Evolutionary conservation across 2,329 filamentous ascomycete genomes (phyloP).

Genomic region (Phyllachora maydis): DNA sequence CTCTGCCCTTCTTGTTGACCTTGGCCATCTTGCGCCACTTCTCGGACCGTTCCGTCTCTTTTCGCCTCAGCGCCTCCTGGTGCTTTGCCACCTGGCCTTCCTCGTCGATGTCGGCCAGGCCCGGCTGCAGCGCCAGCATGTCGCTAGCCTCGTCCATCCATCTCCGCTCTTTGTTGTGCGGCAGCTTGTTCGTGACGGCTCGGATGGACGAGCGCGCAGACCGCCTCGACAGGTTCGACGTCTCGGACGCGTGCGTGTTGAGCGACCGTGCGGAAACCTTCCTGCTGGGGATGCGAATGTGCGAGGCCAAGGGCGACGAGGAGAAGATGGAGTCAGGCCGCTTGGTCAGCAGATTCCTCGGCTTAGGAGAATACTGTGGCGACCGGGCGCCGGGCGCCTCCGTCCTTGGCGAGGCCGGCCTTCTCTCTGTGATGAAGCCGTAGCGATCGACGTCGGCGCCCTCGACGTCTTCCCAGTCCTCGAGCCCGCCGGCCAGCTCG

Average conservation of each 20-base stretch:
- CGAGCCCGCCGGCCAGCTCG: conserved; percentile 35
- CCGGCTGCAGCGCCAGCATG: conserved; percentile 40
- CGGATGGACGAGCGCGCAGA: conserved; percentile 34
- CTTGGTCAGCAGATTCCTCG: conserved; percentile 22
- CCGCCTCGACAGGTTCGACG: conserved; percentile 27
- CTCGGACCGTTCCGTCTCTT: conserved; percentile 40
- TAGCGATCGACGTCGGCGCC: conserved; percentile 44
- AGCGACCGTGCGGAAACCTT: conserved; percentile 37
- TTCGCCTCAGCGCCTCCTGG: conserved; percentile 35
- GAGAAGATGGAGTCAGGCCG: conserved; percentile 15
- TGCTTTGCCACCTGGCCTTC: conserved; percentile 30
- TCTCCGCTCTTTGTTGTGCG: conserved; percentile 37
- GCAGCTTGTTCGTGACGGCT: conserved; percentile 35
- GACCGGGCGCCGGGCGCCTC: conserved; percentile 20
- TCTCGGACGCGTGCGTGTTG: conserved; percentile 31
- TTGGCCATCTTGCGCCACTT: conserved; percentile 51
- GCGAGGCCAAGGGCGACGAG: conserved; percentile 12
- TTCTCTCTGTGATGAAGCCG: conserved; percentile 37
- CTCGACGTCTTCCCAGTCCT: conserved; percentile 47
- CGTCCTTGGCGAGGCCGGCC: conserved; percentile 18
- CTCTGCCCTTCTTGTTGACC: conserved; percentile 24
- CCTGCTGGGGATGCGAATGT: conserved; percentile 25
- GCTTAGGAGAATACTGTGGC: conserved; percentile 20
- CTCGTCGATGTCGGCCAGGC: conserved; percentile 31
- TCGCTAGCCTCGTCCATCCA: conserved; percentile 46